These are phyloP conservation scores for Polyporus tsugae DNA, from an alignment of 1,284 basidiomycete genomes.

Conservation along the genomic window DNA sequence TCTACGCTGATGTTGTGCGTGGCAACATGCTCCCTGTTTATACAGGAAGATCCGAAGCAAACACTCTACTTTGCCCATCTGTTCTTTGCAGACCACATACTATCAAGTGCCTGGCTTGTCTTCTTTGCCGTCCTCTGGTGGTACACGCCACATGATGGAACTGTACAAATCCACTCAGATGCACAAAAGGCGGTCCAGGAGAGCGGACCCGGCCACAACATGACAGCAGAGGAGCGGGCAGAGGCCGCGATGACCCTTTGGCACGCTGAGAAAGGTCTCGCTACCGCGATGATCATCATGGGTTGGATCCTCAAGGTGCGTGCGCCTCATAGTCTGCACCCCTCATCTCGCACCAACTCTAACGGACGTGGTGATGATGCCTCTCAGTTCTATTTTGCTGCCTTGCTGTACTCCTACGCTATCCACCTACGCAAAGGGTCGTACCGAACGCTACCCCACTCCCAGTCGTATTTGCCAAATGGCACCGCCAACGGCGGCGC, in stretches of 20 bases:
- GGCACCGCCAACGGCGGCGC: slow-evolving; percentile 30
- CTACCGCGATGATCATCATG: slow-evolving; percentile 78
- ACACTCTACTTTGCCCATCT: slow-evolving; percentile 92
- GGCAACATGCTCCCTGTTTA: slow-evolving; percentile 3
- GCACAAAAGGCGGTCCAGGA: slow-evolving; percentile 88
- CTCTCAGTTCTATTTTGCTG: slow-evolving; percentile 88
- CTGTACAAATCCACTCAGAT: slow-evolving; percentile 78
- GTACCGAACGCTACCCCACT: slow-evolving; percentile 83
- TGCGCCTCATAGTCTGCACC: slow-evolving; percentile 46
- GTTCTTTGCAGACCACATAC: slow-evolving; percentile 91
- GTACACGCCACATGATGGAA: slow-evolving; percentile 93
- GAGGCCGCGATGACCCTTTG: slow-evolving; percentile 84
- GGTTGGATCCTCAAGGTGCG: slow-evolving; percentile 94
- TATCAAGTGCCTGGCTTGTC: slow-evolving; percentile 92
- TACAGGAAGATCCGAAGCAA: slow-evolving; percentile 86
- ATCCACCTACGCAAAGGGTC: slow-evolving; percentile 92
- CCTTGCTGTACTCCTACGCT: slow-evolving; percentile 94
- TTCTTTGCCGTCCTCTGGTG: slow-evolving; percentile 93
- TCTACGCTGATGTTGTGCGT: slow-evolving; percentile 18
- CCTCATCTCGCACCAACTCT: background rate
- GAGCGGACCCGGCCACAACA: slow-evolving; percentile 55
- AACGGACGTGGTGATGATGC: background rate
- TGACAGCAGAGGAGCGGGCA: slow-evolving; percentile 71
- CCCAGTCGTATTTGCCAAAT: slow-evolving; percentile 47
- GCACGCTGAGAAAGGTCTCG: slow-evolving; percentile 89